Evolutionary conservation across 768 basidiomycete species (phyloP), one percentile per base, ranked within the genome.

Genomic region (Gyrodon lividus): DNA sequence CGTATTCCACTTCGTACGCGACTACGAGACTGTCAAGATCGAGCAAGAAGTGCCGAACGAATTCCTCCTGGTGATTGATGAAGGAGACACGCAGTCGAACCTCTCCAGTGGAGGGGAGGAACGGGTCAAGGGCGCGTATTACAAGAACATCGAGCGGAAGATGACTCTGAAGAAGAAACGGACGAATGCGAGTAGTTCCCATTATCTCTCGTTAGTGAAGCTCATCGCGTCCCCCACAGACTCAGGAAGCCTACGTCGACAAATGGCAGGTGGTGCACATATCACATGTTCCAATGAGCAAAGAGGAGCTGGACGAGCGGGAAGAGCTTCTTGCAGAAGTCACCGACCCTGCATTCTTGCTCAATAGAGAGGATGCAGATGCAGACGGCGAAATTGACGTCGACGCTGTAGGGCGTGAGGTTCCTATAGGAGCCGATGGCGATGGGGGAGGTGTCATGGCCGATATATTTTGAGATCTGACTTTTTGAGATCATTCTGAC

Each of bases 31-130:
- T 0, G 83, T 90, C 68, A 90, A 90, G 62, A 82, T 92, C 35
- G 90, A 92, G 62, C 86, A 89, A 65, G 89, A 92, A 56, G 87
- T 91, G 3, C 84, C 86, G 14, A 91, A 90, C 62, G 91, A 92
- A 66, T 89, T 90, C 62, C 66, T 92, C 24, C 74, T 93, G 49
- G 83, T 91, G 10, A 70, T 92, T 22, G 81, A 90, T 67, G 79
- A 84, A 28, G 86, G 79, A 3, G 73, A 77, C 57, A 58, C 69
- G 24, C 58, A 58, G 17, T 54, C 70, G 22, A 65, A 64, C 26
- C 70, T 74, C 33, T 67, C 72, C n/a, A 60, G 73, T 10, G 63
- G 68, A 20, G 66, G 72, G 24, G 70, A 70, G 24, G 62, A 72
- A 43, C 75, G 77, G 59, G 63, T 70, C 23, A 83, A 81, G 61